Conservation (phyloP, 345 rosid genomes). For the Cardiospermum halicacabum region DNA sequence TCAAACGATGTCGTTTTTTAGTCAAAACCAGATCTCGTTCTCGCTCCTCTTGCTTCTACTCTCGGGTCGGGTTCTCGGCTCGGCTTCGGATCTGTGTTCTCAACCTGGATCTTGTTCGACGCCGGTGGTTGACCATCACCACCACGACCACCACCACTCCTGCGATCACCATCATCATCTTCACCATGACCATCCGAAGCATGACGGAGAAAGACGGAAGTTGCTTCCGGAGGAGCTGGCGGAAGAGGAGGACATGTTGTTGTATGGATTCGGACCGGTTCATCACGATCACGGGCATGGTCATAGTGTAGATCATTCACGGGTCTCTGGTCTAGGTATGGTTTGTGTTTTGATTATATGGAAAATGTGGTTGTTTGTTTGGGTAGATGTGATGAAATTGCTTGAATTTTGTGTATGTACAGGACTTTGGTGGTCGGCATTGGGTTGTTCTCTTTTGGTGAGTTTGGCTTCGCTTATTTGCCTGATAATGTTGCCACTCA, state of each 20-base stretch:
- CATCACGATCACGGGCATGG: conserved; percentile 30
- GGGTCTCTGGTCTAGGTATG: conserved; percentile 59
- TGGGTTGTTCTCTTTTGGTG: conserved; percentile 98
- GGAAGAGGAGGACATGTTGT: conserved; percentile 86
- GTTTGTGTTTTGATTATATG: not conserved
- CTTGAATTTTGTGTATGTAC: not conserved
- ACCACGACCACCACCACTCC: conserved; percentile 46
- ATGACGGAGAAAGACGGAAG: conserved; percentile 9
- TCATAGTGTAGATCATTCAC: conserved; percentile 29
- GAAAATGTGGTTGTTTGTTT: too few species aligned
- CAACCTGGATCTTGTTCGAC: conserved; percentile 38
- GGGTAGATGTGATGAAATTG: not conserved
- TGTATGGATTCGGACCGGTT: conserved; percentile 65
- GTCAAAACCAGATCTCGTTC: conserved; percentile 9
- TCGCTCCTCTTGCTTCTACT: conserved; percentile 6
- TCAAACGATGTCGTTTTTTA: conserved; percentile 23
- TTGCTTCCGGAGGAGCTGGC: conserved; percentile 89
- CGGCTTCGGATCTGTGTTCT: conserved; percentile 47
- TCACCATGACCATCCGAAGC: conserved; percentile 23
- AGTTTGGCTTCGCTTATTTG: conserved; percentile 97
- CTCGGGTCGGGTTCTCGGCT: conserved; percentile 20
- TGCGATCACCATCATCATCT: conserved; percentile 38
- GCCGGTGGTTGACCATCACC: conserved; percentile 31
- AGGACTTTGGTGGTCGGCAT: conserved; percentile 78
- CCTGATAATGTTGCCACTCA: conserved; percentile 71